Conservation (phyloP, 495 filamentous ascomycete species). For the Lasiosphaeria ovina region DNA sequence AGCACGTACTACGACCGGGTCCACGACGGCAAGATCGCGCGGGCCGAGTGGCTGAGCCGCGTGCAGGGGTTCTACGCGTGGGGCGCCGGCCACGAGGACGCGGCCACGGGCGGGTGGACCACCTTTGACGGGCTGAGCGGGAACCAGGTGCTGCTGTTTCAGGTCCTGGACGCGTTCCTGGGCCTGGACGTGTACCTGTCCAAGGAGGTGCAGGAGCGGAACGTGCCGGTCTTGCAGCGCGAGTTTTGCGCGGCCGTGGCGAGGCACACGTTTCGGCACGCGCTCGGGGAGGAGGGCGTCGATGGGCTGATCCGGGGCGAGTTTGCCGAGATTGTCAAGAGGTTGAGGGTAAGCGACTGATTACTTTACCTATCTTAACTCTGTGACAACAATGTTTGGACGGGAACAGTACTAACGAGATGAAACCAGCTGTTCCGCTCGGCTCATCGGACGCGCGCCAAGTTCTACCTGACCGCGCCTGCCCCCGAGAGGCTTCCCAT, state of each 20-base stretch:
- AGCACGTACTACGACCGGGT: constrained; percentile 31
- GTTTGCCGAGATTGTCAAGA: constrained; percentile 34
- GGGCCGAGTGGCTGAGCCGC: constrained; percentile 34
- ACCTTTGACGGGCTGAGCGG: constrained; percentile 48
- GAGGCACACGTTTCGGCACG: constrained; percentile 18
- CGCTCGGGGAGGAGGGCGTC: constrained; percentile 22
- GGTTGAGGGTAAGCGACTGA: constrained; percentile 30
- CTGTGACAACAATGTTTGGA: not conserved
- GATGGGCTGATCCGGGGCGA: constrained; percentile 30
- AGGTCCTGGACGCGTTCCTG: constrained; percentile 45
- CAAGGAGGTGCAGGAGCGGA: constrained; percentile 19
- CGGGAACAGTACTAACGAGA: not conserved
- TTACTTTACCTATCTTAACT: not conserved
- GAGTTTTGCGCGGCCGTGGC: constrained; percentile 27
- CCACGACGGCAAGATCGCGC: constrained; percentile 29
- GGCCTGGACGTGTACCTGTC: constrained; percentile 41
- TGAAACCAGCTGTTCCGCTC: constrained; percentile 30
- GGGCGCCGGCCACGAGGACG: constrained; percentile 32
- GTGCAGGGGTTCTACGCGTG: constrained; percentile 47
- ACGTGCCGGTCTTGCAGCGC: constrained; percentile 37
- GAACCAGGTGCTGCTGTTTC: constrained; percentile 44
- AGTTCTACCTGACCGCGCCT: constrained; percentile 34
- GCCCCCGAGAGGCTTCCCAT: constrained; percentile 45
- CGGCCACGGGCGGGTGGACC: constrained; percentile 25
- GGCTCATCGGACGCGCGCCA: constrained; percentile 38